Percentiles rank a stretch among this genome's conserved stretches.
phyloP scores from a whole-genome alignment of 768 basidiomycete species.

The Saitozyma podzolica region DNA sequence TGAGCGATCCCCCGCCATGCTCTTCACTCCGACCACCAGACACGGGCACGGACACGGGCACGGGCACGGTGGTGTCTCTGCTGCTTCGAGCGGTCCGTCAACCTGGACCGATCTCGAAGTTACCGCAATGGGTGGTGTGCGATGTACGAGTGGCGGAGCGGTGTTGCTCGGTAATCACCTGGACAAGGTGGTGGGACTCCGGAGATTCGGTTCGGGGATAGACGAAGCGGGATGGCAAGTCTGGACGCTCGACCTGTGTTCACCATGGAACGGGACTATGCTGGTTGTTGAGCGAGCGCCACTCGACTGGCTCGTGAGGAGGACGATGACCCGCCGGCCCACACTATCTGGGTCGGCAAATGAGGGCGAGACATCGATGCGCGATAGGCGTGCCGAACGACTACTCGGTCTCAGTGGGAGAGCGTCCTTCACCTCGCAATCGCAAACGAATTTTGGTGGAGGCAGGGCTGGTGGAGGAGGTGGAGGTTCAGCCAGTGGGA shows the following conservation, averaged over 20 bases:
- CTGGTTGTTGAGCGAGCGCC: constrained; percentile 18
- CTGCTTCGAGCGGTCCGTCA: not conserved
- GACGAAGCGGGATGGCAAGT: constrained; percentile 36
- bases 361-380: constrained; percentile 20
- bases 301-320: constrained; percentile 9
- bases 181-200: constrained; percentile 21
- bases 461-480: not conserved
- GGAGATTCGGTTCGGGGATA: constrained; percentile 15
- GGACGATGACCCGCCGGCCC: constrained; percentile 7
- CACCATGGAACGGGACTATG: constrained; percentile 32
- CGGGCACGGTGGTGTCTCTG: not conserved
- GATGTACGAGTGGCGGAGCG: not conserved
- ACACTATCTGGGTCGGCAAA: not conserved
- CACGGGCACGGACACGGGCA: not conserved
- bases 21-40: not conserved
- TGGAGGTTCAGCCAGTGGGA: not conserved
- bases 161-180: not conserved
- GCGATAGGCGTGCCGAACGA: constrained; percentile 18
- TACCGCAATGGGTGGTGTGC: constrained; percentile 10
- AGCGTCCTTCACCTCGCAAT: constrained; percentile 6
- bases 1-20: not conserved
- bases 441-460: not conserved
- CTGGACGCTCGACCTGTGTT: constrained; percentile 25
- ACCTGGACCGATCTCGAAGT: constrained; percentile 5
- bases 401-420: constrained; percentile 16